Conservation (phyloP, 2,329 filamentous ascomycete species). For the Orbilia brochopaga region DNA sequence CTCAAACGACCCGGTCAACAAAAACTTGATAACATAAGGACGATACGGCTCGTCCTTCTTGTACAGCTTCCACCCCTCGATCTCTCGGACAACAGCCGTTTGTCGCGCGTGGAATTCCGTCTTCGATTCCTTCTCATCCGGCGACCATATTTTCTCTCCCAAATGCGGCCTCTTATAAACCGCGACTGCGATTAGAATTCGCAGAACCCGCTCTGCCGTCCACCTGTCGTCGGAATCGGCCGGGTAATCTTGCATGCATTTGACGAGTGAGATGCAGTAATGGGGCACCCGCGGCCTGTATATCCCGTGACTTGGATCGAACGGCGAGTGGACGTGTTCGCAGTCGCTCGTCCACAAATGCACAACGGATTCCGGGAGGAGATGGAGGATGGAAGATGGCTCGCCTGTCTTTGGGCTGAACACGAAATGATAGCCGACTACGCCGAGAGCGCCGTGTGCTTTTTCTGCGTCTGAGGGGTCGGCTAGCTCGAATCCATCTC, state of each 20-base stretch:
- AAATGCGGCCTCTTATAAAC: constrained; percentile 28
- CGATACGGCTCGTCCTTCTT: constrained; percentile 34
- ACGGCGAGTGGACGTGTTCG: constrained; percentile 28
- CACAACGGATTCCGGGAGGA: constrained; percentile 26
- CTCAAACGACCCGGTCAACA: constrained; percentile 7
- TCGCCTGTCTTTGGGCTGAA: constrained; percentile 2
- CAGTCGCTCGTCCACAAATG: constrained; percentile 24
- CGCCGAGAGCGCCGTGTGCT: constrained; percentile 19
- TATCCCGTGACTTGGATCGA: constrained; percentile 38
- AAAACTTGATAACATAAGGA: constrained; percentile 18
- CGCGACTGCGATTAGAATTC: constrained; percentile 22
- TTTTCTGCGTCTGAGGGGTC: constrained; percentile 24
- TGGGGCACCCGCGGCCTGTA: constrained; percentile 24
- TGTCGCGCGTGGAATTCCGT: constrained; percentile 17
- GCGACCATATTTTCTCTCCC: constrained; percentile 21
- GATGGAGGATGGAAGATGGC: constrained; percentile 11
- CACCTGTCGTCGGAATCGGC: constrained; percentile 9
- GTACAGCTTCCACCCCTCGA: constrained; percentile 21
- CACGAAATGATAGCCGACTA: constrained; percentile 33
- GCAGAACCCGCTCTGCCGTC: constrained; percentile 16
- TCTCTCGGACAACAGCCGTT: constrained; percentile 4
- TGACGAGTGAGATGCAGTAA: constrained; percentile 28
- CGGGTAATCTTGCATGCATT: constrained; percentile 29
- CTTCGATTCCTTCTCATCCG: constrained; percentile 12
- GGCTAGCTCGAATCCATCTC: constrained; percentile 17